Evolutionary conservation across 176 grass and related monocot genomes (phyloP), one percentile per base, ranked within the genome.

Genomic region (Microstegium vimineum): DNA sequence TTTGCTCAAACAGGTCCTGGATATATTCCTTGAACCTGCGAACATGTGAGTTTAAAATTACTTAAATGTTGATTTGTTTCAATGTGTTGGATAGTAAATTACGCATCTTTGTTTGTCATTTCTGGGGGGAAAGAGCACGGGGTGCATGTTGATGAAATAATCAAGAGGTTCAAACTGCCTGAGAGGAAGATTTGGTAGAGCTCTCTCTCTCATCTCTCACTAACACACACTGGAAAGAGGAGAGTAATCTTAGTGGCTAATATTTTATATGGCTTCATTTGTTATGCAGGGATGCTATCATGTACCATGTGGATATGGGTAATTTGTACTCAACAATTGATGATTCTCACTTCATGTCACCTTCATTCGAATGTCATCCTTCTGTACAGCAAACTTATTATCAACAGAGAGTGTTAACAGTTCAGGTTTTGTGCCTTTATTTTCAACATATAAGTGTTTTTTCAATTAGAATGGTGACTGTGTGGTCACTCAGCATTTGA

Each of bases 291-390:
- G 86, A 94, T 34, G 86, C 88, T 84, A 86, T 98, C 23, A 41
- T 71, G 4, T 88, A 84, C 62, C 79, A 92, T 26, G 81, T 73
- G 0, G 88, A 98, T n/a, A 38, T 73, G 1, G 90, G 95, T n/a
- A 71, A 91, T 62, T 89, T 98, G 71, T 94, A 89, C 82, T 82
- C 83, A 8, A 97, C 89, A 35, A 92, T 94, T 0, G 94, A 97
- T 10, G 94, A 97, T 13, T 94, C 66, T 59, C 90, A 97, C 81
- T 97, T 41, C 70, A 94, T 81, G 77, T 84, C 89, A 49, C 78
- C 87, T 16, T 81, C 35, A 6, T 1, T 3, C 54, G 87, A 91
- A 43, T 87, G 18, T 16, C 0, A 8, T 52, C 17, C 17, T 47
- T 0, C 5, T 9, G 7, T 54, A 10, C 20, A 54, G 0, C 51